Evolutionary conservation across 371 early-diverging fungal species (phyloP).

Genomic region (Sporodiniella umbellata): DNA sequence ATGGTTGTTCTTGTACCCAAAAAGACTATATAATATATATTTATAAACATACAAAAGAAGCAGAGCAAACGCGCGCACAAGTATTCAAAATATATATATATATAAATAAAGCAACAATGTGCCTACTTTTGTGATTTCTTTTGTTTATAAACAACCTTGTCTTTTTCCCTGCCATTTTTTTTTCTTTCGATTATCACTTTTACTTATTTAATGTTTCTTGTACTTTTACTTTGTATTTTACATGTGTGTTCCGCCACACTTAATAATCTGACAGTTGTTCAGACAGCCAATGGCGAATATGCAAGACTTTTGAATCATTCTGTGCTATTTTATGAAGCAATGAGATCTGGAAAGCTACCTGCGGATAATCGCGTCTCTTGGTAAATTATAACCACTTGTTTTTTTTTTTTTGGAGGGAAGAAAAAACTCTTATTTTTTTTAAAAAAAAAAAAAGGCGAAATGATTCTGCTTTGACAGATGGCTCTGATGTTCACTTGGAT

Average conservation of each 20-base stretch:
- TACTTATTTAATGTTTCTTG: background rate
- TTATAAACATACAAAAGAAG: too few relatives aligned
- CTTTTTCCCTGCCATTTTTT: background rate
- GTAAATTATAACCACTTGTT: constrained; percentile 13
- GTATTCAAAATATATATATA: background rate
- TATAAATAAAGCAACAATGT: background rate
- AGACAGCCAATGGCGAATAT: constrained; percentile 11
- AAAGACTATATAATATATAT: too few relatives aligned
- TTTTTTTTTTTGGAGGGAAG: background rate
- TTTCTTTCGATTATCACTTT: background rate
- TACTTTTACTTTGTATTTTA: background rate
- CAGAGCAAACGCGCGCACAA: too few relatives aligned
- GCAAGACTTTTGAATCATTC: constrained; percentile 33
- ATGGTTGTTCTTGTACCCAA: too few relatives aligned
- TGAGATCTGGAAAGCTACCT: constrained; percentile 50
- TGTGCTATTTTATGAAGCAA: constrained; percentile 55
- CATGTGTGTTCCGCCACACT: background rate
- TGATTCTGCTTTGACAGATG: constrained; percentile 51
- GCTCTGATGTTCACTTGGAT: constrained; percentile 37
- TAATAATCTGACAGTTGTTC: constrained; percentile 3
- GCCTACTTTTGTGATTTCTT: background rate
- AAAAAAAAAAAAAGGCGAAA: constrained; percentile 34
- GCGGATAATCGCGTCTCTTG: constrained; percentile 45
- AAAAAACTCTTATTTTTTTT: too few relatives aligned
- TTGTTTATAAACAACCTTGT: background rate